A percentile compares a stretch with the other conserved stretches of the same genome.
Conservation (phyloP, 2,329 filamentous ascomycete species). For the Cytospora leucostoma region DNA sequence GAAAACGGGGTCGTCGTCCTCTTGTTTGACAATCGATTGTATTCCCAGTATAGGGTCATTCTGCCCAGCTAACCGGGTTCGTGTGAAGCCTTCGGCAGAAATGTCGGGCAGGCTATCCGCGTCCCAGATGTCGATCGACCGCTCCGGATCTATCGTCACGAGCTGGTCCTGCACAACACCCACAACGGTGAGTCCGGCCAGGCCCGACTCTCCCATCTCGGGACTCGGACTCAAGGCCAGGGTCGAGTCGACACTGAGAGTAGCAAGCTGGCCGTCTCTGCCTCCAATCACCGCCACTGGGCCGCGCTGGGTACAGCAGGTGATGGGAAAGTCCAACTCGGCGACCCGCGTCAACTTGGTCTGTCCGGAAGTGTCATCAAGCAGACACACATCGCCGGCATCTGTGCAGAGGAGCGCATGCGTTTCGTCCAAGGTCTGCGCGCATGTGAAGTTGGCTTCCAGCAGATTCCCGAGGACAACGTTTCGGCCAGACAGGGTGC, state of each 20-base stretch:
- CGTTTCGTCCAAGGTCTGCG: constrained; percentile 68
- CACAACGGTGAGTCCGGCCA: constrained; percentile 62
- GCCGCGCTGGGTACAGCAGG: constrained; percentile 64
- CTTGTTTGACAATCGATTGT: constrained; percentile 61
- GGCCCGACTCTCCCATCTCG: neutral
- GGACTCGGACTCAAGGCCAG: neutral
- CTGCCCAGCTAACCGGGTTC: constrained; percentile 62
- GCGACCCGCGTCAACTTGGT: constrained; percentile 70
- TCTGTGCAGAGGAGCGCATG: constrained; percentile 85
- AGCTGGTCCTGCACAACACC: constrained; percentile 68
- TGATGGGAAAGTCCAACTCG: constrained; percentile 67
- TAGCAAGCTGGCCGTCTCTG: constrained; percentile 60
- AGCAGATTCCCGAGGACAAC: constrained; percentile 79
- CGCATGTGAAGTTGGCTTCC: constrained; percentile 82
- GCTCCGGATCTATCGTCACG: constrained; percentile 73
- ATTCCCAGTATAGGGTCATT: constrained; percentile 73
- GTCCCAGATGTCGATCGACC: constrained; percentile 71
- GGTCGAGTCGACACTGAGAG: constrained; percentile 41
- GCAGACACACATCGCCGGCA: constrained; percentile 82
- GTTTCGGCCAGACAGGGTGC: constrained; percentile 82
- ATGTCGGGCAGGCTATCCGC: constrained; percentile 47
- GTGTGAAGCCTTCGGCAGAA: constrained; percentile 41
- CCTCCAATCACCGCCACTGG: constrained; percentile 68
- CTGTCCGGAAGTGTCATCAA: constrained; percentile 74
- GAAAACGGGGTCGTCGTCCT: constrained; percentile 68